A percentile compares a stretch with the other conserved stretches of the same genome.
phyloP scores from a whole-genome alignment of 2,329 filamentous ascomycete genomes.

The Aaosphaeria pasadenensis region DNA sequence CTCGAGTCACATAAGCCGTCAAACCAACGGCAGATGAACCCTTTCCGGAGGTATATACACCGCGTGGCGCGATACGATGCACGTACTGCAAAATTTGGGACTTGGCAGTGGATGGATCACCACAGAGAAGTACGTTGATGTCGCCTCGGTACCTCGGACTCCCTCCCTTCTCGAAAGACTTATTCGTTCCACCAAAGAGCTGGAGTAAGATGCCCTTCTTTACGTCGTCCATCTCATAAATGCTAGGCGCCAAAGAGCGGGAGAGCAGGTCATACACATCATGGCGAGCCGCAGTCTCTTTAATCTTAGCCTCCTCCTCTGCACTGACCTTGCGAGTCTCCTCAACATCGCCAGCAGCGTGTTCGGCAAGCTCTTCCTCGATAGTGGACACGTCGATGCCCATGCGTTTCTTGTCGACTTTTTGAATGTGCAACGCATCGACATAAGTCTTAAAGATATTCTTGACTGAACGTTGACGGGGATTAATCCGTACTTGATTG shows the following conservation, averaged over 20 bases:
- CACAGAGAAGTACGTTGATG: conserved; percentile 94
- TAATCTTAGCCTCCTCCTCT: conserved; percentile 89
- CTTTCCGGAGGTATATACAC: conserved; percentile 74
- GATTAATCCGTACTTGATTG: conserved; percentile 90
- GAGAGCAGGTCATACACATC: conserved; percentile 94
- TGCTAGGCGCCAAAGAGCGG: conserved; percentile 86
- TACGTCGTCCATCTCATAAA: conserved; percentile 97
- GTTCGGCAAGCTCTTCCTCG: conserved; percentile 74
- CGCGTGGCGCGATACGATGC: conserved; percentile 93
- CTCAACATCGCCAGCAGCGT: conserved; percentile 68
- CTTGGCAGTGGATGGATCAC: conserved; percentile 94
- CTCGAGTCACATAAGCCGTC: conserved; percentile 73
- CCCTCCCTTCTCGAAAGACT: conserved; percentile 93
- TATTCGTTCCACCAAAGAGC: conserved; percentile 96
- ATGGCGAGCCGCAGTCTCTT: conserved; percentile 69
- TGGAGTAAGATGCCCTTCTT: conserved; percentile 98
- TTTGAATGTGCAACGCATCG: conserved; percentile 92
- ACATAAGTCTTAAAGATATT: conserved; percentile 98
- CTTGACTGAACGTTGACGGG: conserved; percentile 87
- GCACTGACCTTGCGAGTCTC: conserved; percentile 79
- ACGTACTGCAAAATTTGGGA: conserved; percentile 93
- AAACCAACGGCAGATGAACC: conserved; percentile 74
- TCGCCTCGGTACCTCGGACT: conserved; percentile 95
- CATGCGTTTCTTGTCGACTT: conserved; percentile 92
- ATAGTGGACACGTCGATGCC: conserved; percentile 88